Conservation (phyloP, 1,284 basidiomycete genomes). For the Heliocybe sulcata region DNA sequence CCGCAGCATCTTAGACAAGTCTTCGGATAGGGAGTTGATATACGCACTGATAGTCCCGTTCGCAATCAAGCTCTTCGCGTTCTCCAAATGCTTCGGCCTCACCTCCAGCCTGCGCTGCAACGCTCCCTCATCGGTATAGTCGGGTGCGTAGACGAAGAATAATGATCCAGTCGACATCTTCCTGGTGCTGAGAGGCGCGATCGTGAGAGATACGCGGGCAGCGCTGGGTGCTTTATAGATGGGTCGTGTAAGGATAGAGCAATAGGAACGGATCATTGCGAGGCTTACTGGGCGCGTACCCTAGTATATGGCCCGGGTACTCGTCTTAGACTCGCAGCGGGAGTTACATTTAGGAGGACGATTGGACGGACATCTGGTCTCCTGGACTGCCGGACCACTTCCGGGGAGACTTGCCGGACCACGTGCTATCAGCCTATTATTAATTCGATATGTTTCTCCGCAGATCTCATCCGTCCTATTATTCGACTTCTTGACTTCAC, state of each 20-base stretch:
- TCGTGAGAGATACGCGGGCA: background rate
- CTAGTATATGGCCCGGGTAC: background rate
- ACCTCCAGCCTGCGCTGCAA: slow-evolving; percentile 40
- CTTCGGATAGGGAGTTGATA: slow-evolving; percentile 3
- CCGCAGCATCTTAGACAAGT: background rate
- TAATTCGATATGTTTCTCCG: background rate
- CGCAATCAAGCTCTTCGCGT: slow-evolving; percentile 30
- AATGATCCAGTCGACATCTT: slow-evolving; percentile 19
- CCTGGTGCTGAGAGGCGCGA: slow-evolving; percentile 7
- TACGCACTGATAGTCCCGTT: slow-evolving; percentile 36
- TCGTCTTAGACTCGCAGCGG: background rate
- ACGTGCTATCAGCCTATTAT: background rate
- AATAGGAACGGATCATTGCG: background rate
- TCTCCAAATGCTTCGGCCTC: slow-evolving; percentile 34
- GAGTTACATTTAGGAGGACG: background rate
- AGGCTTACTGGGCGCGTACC: background rate
- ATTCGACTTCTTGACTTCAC: background rate
- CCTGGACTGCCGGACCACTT: no score
- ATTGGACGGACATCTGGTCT: background rate
- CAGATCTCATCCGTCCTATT: background rate
- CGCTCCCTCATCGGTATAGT: slow-evolving; percentile 40
- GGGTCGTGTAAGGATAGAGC: background rate
- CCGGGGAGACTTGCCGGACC: background rate
- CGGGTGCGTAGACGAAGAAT: slow-evolving; percentile 49
- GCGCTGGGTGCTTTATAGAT: background rate